Conservation (phyloP, 2,329 filamentous ascomycete genomes). For the Alternaria sp. region DNA sequence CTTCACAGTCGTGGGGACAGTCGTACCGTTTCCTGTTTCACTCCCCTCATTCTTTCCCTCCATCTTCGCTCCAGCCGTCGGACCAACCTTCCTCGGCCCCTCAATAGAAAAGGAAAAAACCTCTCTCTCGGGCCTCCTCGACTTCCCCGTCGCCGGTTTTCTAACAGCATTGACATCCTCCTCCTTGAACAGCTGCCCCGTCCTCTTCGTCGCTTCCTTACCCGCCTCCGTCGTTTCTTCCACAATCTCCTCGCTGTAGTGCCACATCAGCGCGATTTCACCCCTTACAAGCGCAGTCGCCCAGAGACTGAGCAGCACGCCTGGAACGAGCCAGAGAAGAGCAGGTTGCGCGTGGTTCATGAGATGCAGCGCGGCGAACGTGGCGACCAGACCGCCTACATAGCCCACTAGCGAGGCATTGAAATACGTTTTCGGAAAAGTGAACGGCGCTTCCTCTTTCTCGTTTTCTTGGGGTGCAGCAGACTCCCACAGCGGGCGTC, state of each 20-base stretch:
- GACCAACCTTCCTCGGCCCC: slow-evolving; percentile 37
- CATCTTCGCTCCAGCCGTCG: slow-evolving; percentile 1
- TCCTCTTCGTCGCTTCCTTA: slow-evolving; percentile 6
- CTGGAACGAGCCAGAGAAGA: slow-evolving; percentile 88
- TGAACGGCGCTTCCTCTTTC: slow-evolving; percentile 39
- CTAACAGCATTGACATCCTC: slow-evolving; percentile 9
- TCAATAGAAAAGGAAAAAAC: slow-evolving; percentile 47
- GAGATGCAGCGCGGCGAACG: slow-evolving; percentile 76
- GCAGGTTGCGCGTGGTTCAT: slow-evolving; percentile 88
- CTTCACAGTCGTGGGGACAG: not conserved
- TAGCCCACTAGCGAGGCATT: slow-evolving; percentile 79
- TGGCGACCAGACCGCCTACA: slow-evolving; percentile 75
- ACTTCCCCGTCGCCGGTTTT: slow-evolving; percentile 12
- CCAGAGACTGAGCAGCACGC: slow-evolving; percentile 78
- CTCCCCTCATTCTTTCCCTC: not conserved
- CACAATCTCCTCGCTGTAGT: slow-evolving; percentile 73
- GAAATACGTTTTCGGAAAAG: slow-evolving; percentile 88
- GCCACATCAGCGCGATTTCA: slow-evolving; percentile 78
- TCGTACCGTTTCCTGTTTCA: not conserved
- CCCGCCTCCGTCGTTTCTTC: slow-evolving; percentile 25
- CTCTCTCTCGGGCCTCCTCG: slow-evolving; percentile 30
- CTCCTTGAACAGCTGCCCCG: slow-evolving; percentile 8
- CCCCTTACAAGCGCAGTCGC: slow-evolving; percentile 73
- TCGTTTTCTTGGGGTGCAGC: slow-evolving; percentile 3
- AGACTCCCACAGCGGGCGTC: slow-evolving; percentile 31